A percentile compares a stretch with the other conserved stretches of the same genome.
phyloP scores from a whole-genome alignment of 2,329 filamentous ascomycete genomes.

The Rhinocladiella mackenziei region DNA sequence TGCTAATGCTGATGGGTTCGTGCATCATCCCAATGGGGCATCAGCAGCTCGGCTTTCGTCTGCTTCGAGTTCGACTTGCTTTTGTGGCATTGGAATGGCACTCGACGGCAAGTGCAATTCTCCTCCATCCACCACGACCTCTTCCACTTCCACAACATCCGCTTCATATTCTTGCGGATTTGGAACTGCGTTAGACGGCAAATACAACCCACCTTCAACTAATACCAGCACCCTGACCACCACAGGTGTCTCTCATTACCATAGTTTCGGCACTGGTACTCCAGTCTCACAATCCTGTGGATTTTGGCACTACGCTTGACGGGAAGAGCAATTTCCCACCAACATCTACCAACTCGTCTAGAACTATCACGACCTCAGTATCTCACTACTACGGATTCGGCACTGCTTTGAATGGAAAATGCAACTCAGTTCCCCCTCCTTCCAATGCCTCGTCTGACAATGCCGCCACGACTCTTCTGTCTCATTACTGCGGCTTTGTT shows the following conservation, averaged over 20 bases:
- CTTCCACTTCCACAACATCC: conserved; percentile 6
- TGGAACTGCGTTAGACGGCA: conserved; percentile 19
- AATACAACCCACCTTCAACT: conserved; percentile 10
- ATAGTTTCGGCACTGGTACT: conserved; percentile 11
- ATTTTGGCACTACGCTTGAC: conserved; percentile 2
- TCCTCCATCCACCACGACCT: conserved; percentile 5
- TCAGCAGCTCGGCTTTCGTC: conserved; percentile 5
- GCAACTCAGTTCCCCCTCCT: conserved; percentile 15
- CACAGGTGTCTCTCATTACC: conserved; percentile 5
- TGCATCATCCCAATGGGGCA: conserved; percentile 8
- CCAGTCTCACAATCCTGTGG: conserved; percentile 5
- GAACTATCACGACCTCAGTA: conserved; percentile 6
- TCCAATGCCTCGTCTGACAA: conserved; percentile 5
- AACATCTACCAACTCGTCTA: conserved; percentile 8
- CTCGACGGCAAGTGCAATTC: conserved; percentile 16
- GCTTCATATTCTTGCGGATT: conserved; percentile 12
- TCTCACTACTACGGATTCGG: conserved; percentile 23
- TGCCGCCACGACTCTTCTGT: conserved; percentile 6
- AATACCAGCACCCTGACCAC: conserved; percentile 3
- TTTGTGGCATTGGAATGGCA: conserved; percentile 17
- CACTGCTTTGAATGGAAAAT: conserved; percentile 17
- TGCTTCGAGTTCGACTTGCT: conserved; percentile 9
- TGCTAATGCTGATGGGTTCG: conserved; percentile 18
- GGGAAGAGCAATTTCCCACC: conserved; percentile 2
- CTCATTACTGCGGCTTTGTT: conserved; percentile 18